Conservation (phyloP, 2,329 filamentous ascomycete species). For the Cladosporium phlei region DNA sequence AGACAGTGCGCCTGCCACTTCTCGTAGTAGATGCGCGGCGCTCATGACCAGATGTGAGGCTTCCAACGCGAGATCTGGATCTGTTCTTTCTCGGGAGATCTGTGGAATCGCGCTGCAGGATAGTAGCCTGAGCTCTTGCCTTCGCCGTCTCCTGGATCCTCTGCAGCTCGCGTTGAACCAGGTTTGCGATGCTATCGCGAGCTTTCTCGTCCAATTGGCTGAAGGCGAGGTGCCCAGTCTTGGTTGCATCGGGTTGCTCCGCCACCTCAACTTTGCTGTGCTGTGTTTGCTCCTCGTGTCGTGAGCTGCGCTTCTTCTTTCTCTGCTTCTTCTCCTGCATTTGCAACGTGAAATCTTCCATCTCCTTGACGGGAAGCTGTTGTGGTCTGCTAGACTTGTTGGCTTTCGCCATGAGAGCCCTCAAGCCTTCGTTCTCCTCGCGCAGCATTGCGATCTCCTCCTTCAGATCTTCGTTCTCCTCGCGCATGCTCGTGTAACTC, state of each 20-base stretch:
- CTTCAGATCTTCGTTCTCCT: constrained; percentile 72
- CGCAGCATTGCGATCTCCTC: constrained; percentile 36
- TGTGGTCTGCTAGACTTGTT: constrained; percentile 13
- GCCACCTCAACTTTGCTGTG: not conserved
- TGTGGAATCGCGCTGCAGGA: not conserved
- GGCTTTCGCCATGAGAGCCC: constrained; percentile 34
- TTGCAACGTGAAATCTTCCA: constrained; percentile 27
- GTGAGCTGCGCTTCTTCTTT: not conserved
- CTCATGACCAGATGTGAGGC: not conserved
- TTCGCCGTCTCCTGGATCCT: constrained; percentile 7
- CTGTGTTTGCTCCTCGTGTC: not conserved
- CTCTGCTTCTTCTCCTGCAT: constrained; percentile 12
- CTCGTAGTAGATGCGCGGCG: constrained; percentile 1
- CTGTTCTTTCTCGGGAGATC: not conserved
- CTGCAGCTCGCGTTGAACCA: constrained; percentile 13
- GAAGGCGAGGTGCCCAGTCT: constrained; percentile 10
- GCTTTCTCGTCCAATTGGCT: constrained; percentile 10
- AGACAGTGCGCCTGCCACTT: constrained; percentile 14
- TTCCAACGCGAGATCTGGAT: not conserved
- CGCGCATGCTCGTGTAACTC: constrained; percentile 55
- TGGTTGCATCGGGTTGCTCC: constrained; percentile 5
- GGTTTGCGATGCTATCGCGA: constrained; percentile 13
- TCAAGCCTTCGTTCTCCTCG: constrained; percentile 38
- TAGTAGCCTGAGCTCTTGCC: not conserved
- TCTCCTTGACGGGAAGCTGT: constrained; percentile 14